A percentile compares a stretch with the other conserved stretches of the same genome.
These are phyloP conservation scores for Cryptococcus sp. DNA, from an alignment of 1,284 basidiomycete species.

Conservation along the genomic window DNA sequence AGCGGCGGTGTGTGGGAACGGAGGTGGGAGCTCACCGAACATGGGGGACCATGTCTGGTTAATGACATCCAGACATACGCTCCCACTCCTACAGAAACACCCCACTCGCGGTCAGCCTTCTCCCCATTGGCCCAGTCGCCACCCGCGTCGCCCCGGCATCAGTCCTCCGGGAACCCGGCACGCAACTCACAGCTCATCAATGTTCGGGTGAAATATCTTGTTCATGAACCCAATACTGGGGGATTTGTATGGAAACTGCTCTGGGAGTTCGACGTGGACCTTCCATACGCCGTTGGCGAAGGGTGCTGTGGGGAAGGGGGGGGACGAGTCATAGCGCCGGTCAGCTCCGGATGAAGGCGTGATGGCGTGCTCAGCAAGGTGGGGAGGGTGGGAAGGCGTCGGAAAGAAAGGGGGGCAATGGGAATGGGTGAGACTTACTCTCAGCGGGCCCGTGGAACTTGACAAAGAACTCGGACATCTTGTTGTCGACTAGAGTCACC, in stretches of 20 bases:
- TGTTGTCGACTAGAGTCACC: conserved; percentile 95
- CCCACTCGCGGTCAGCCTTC: not conserved
- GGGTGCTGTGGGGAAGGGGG: conserved; percentile 62
- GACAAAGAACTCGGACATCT: conserved; percentile 98
- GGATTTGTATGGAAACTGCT: conserved; percentile 98
- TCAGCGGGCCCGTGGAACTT: conserved; percentile 90
- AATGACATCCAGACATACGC: conserved; percentile 93
- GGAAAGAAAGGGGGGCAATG: not conserved
- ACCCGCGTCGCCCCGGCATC: too few relatives aligned
- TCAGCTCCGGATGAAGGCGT: conserved; percentile 1
- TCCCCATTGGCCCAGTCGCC: not conserved
- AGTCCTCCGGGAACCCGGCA: conserved; percentile 1
- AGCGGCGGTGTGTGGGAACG: not conserved
- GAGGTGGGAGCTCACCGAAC: conserved; percentile 69
- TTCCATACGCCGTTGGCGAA: conserved; percentile 97
- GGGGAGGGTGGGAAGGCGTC: not conserved
- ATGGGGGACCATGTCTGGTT: conserved; percentile 99
- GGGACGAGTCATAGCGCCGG: not conserved
- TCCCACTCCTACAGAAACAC: conserved; percentile 67
- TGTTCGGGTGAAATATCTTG: conserved; percentile 99
- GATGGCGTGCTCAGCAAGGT: conserved; percentile 1
- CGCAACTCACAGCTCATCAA: conserved; percentile 83
- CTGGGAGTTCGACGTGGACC: conserved; percentile 98
- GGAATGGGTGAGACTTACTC: conserved; percentile 63
- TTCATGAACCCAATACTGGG: conserved; percentile 98